Base-by-base conservation (phyloP, 345 rosid genomes). In the Pistacia vera region DNA sequence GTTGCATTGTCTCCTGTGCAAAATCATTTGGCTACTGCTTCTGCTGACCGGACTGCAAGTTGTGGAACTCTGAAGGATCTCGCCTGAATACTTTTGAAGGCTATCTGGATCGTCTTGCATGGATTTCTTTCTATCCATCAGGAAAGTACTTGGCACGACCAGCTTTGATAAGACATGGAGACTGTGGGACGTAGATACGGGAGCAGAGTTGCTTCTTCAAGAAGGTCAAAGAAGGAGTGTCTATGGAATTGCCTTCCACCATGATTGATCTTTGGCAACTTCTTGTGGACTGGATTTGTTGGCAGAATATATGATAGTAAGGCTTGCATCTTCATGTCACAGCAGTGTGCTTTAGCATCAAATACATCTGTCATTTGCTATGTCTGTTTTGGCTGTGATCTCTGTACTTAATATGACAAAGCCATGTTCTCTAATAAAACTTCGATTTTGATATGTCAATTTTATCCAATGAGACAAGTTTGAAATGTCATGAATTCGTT, bases 121-220 rank as follows among this genome's bases (percentile, higher is more conserved):
- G 94, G 0, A 81, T 96, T 76, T 93, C 89, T 64, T 96, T 96
- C 83, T 98, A 92, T 87, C 97, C 99, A 62, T 92, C 95, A 46
- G 98, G 99, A 72, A 92, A 88, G 44, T 96, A 93, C 79, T 80
- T 96, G 58, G 98, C 17, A 92, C 99, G 11, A 87, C 99, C 69
- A 91, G 98, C 87, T 97, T 89, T 76, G 99, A 97, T 81, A 97
- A 90, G 84, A 97, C 98, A 10, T n/a, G n/a, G 99, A 92, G 99
- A 85, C 76, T 94, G 74, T 96, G 97, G 98, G 98, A 94, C 79
- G 57, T 94, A 41, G 89, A 90, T 73, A 89, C 90, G 55, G 97
- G 97, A 38, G 84, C 73, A 46, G 99, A 94, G 87, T 84, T 97
- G 85, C 93, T 94, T 72, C 94, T 97, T 77, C 99, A 97, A 78